Evolutionary conservation across 106 monocot genomes (phyloP).

Genomic region (Platanthera guangdongensis): DNA sequence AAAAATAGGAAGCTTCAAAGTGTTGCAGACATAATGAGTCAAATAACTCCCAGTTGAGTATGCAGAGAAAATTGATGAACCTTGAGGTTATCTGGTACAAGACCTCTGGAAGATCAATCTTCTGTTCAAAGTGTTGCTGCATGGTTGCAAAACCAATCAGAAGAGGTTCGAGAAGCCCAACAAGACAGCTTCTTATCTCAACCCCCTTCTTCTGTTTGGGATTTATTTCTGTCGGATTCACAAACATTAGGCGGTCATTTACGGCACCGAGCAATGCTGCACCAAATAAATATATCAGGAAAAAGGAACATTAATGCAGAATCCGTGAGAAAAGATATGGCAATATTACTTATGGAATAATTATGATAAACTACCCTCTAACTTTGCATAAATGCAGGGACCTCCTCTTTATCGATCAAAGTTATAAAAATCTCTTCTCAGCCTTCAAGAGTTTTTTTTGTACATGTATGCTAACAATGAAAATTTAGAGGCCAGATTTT

Average conservation of each 20-base stretch:
- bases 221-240: conserved; percentile 82
- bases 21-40: background rate
- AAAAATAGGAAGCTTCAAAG: background rate
- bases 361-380: no score
- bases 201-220: conserved; percentile 89
- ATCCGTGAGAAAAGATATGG: no score
- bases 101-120: conserved; percentile 90
- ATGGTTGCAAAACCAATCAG: conserved; percentile 97
- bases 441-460: no score
- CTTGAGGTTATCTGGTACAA: conserved; percentile 98
- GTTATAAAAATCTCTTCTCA: no score
- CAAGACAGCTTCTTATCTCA: conserved; percentile 90
- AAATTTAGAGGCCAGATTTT: no score
- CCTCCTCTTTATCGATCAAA: no score
- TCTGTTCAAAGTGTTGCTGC: conserved; percentile 98
- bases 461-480: no score
- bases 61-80: conserved; percentile 21
- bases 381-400: no score
- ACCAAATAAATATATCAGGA: conserved; percentile 8
- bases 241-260: conserved; percentile 87
- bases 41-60: background rate
- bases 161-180: conserved; percentile 93
- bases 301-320: no score
- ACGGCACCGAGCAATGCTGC: conserved; percentile 80
- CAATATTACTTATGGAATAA: no score